Conservation (phyloP, 2,329 filamentous ascomycete genomes). For the Fusarium sp. region DNA sequence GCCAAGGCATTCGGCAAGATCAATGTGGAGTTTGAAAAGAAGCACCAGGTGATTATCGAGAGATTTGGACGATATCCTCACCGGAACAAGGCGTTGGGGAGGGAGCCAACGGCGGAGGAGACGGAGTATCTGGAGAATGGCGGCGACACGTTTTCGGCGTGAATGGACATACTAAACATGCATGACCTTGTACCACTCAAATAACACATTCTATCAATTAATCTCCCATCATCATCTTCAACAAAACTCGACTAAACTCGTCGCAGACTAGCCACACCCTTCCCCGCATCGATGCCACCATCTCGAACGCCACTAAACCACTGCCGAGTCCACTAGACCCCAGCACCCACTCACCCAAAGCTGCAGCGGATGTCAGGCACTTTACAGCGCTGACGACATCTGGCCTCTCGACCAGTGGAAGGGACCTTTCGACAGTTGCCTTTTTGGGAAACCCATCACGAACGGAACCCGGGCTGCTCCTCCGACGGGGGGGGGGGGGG, state of each 20-base stretch:
- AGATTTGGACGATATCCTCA: slow-evolving; percentile 71
- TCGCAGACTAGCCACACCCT: background rate
- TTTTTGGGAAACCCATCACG: slow-evolving; percentile 6
- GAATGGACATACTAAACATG: background rate
- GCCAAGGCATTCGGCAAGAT: slow-evolving; percentile 39
- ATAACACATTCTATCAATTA: background rate
- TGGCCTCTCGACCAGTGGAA: background rate
- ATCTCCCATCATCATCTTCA: background rate
- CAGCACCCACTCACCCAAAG: slow-evolving; percentile 1
- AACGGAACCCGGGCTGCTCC: background rate
- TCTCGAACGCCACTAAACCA: background rate
- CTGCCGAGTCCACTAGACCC: slow-evolving; percentile 23
- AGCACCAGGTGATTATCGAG: slow-evolving; percentile 63
- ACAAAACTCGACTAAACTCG: background rate
- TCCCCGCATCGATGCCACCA: slow-evolving; percentile 4
- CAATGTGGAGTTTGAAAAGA: slow-evolving; percentile 52
- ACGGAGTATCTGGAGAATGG: slow-evolving; percentile 60
- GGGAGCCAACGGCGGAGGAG: slow-evolving; percentile 63
- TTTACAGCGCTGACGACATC: slow-evolving; percentile 1
- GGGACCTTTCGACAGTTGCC: slow-evolving; percentile 6
- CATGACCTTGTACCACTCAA: background rate
- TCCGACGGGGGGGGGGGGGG: no score
- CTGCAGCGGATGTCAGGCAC: background rate
- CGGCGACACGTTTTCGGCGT: slow-evolving; percentile 53
- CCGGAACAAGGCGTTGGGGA: slow-evolving; percentile 63